Evolutionary conservation across 331 rosid species (phyloP), one percentile per base, ranked within the genome.

Genomic region (Arachis monticola): DNA sequence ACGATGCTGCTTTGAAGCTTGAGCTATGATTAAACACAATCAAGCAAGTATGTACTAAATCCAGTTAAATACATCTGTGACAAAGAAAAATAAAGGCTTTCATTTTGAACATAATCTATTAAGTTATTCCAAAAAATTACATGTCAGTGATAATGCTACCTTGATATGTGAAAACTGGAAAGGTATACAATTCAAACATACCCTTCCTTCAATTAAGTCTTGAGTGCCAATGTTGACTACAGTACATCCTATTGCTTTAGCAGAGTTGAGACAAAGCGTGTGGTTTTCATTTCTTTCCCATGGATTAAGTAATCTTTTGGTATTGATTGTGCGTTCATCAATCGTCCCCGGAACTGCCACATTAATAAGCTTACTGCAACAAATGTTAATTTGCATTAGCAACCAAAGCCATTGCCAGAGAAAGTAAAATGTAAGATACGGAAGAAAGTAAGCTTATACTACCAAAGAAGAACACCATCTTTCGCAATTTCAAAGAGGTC

Each of bases 231-330:
- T 95, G 70, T 95, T 95, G 73, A 95, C 99, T 0, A 95, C 99
- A 1, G 99, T 95, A 57, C 99, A 95, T 72, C 99, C 99, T 82
- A 95, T 93, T 64, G 99, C 99, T 84, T 95, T 95, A 35, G 99
- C 99, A 81, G 99, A 95, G 83, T 95, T 95, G 79, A 95, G 96
- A 69, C 99, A 95, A 58, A 95, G 97, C 52, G 99, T 95, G 77
- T 95, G 99, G 65, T 95, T 95, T 85, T 92, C 97, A 81, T 92
- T 95, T 77, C 99, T 92, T 84, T 95, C 99, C 99, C 99, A 95
- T 11, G 99, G 99, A 74, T 95, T 95, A 63, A 95, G 97, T 57
- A 88, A 78, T 81, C 89, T 81, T 83, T 95, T 95, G 0, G 91
- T 95, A 65, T 95, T 95, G 70, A 95, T 88, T 0, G 99, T 97